phyloP scores from a whole-genome alignment of 2,329 filamentous ascomycete species.

The Rutstroemia sp. region DNA sequence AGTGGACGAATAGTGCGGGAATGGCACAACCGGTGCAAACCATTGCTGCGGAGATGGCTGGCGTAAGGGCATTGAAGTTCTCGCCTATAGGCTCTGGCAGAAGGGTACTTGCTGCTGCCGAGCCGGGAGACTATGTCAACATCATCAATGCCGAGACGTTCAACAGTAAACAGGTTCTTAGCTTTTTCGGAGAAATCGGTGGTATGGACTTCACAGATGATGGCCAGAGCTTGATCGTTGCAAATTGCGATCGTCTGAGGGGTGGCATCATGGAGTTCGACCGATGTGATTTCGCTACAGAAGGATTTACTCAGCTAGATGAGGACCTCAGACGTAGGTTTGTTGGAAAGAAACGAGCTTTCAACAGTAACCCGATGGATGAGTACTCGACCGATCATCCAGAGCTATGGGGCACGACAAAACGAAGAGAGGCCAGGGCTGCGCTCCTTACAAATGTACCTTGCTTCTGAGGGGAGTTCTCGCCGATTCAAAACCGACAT shows the following conservation, averaged over 20 bases:
- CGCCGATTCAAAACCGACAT: too few species aligned
- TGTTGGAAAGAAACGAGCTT: constrained; percentile 1
- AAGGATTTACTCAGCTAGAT: constrained; percentile 6
- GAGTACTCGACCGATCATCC: background rate
- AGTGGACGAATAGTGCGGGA: constrained; percentile 51
- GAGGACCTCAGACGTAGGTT: background rate
- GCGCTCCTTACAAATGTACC: background rate
- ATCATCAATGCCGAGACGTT: constrained; percentile 63
- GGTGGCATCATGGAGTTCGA: constrained; percentile 45
- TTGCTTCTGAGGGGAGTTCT: background rate
- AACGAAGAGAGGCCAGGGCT: constrained; percentile 2
- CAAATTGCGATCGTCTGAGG: constrained; percentile 57
- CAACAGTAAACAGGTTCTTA: constrained; percentile 58
- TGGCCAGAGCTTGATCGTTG: constrained; percentile 59
- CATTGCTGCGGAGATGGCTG: constrained; percentile 59
- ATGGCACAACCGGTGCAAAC: constrained; percentile 41
- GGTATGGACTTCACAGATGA: constrained; percentile 61
- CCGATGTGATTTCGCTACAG: constrained; percentile 23
- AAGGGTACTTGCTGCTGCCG: constrained; percentile 61
- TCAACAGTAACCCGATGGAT: background rate
- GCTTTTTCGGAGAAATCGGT: constrained; percentile 69
- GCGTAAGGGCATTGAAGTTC: constrained; percentile 62
- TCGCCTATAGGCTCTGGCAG: constrained; percentile 63
- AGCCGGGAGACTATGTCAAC: constrained; percentile 67
- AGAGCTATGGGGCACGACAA: constrained; percentile 1